These are phyloP conservation scores for Phytophthora ramorum DNA, from an alignment of 352 stramenopile genomes.

Conservation along the genomic window DNA sequence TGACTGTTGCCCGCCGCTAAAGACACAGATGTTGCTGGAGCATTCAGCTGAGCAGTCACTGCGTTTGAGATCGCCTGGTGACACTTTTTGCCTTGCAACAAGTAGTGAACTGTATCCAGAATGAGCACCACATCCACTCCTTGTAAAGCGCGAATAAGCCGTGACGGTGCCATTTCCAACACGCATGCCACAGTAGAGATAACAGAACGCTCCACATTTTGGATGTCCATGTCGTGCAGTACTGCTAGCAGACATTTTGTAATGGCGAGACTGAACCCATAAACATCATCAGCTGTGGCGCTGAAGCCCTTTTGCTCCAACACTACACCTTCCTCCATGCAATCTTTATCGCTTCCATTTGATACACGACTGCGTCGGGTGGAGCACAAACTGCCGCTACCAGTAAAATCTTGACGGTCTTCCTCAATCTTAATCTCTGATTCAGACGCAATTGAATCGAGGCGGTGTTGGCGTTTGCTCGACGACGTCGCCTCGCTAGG, in stretches of 20 bases:
- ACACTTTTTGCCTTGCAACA: conserved; percentile 61
- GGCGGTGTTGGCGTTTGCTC: conserved; percentile 40
- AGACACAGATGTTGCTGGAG: background rate
- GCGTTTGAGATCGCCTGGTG: conserved; percentile 10
- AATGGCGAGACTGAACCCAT: conserved; percentile 57
- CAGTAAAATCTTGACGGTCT: background rate
- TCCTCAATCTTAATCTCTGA: conserved; percentile 39
- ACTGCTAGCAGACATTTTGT: conserved; percentile 56
- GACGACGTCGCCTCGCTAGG: conserved; percentile 6
- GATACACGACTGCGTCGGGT: conserved; percentile 3
- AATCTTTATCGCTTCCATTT: conserved; percentile 19
- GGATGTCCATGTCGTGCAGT: conserved; percentile 64
- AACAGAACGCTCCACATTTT: conserved; percentile 71
- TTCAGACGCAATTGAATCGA: conserved; percentile 45
- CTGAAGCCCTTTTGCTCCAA: conserved; percentile 29
- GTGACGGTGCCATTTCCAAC: conserved; percentile 77
- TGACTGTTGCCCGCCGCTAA: conserved; percentile 1
- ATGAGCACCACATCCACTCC: conserved; percentile 69
- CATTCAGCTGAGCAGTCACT: background rate
- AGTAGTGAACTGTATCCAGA: conserved; percentile 71
- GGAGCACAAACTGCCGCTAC: background rate
- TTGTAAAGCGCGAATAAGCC: conserved; percentile 52
- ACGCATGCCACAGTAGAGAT: conserved; percentile 71
- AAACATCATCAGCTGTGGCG: conserved; percentile 47
- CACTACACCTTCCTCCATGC: conserved; percentile 7